Conservation (phyloP, 257 asterid genomes). For the Haberlea rhodopensis region DNA sequence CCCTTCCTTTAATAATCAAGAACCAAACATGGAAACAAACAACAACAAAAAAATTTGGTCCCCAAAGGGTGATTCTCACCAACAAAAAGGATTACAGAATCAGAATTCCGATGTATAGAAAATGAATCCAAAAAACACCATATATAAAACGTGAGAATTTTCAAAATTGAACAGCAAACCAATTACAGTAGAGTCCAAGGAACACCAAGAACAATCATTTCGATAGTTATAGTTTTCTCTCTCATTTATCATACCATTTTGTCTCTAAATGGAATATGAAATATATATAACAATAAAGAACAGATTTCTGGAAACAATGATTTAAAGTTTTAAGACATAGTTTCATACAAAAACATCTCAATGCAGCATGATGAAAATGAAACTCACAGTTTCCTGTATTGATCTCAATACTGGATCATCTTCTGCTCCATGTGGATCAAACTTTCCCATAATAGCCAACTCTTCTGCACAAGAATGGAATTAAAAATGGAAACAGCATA, state of each 20-base stretch:
- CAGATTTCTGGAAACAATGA: not conserved
- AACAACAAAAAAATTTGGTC: too few species aligned
- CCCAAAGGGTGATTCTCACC: too few species aligned
- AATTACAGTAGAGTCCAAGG: too few species aligned
- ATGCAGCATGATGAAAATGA: slow-evolving; percentile 5
- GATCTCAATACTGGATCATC: slow-evolving; percentile 34
- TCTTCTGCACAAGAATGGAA: slow-evolving; percentile 41
- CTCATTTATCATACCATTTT: not conserved
- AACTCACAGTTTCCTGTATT: slow-evolving; percentile 54
- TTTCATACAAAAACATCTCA: not conserved
- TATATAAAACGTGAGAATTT: too few species aligned
- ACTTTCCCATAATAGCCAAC: slow-evolving; percentile 34
- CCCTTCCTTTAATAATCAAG: too few species aligned
- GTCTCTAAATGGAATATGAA: not conserved
- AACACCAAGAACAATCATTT: too few species aligned
- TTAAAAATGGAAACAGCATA: slow-evolving; percentile 15
- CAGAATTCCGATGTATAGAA: too few species aligned
- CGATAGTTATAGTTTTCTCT: not conserved
- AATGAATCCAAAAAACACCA: too few species aligned
- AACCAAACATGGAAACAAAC: not conserved
- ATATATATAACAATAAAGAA: slow-evolving; percentile 5
- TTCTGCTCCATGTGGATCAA: slow-evolving; percentile 35
- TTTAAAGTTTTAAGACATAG: not conserved
- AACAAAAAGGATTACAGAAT: too few species aligned
- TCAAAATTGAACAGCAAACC: too few species aligned